Conservation (phyloP, 306 rosid genomes). For the Trifolium pratense region DNA sequence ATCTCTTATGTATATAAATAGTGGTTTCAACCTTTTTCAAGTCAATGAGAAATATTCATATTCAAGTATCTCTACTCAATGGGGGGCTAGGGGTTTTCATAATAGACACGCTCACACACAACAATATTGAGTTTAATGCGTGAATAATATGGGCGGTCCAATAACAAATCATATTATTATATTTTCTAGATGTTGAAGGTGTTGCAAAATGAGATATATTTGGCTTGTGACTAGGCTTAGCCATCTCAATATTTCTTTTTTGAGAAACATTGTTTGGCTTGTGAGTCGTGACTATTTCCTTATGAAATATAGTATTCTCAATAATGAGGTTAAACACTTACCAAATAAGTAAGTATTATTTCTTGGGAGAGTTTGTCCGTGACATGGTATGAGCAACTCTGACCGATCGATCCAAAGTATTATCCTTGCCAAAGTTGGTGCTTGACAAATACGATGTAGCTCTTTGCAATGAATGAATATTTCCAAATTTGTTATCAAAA, state of each 20-base stretch:
- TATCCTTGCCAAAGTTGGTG: too few species aligned
- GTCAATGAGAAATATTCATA: too few species aligned
- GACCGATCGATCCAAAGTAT: background rate
- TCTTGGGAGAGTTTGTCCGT: too few species aligned
- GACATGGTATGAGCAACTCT: background rate
- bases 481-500: background rate
- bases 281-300: background rate
- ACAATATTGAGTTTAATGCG: background rate
- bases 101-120: too few species aligned
- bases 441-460: conserved; percentile 1
- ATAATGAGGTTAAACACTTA: background rate
- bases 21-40: too few species aligned
- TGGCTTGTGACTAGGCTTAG: background rate
- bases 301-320: conserved; percentile 1
- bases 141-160: background rate
- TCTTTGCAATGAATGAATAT: conserved; percentile 20
- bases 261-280: background rate
- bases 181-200: background rate
- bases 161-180: background rate
- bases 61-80: background rate
- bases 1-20: too few species aligned
- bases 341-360: too few species aligned
- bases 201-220: background rate
- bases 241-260: background rate
- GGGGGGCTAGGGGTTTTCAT: too few species aligned